A percentile compares a stretch with the other conserved stretches of the same genome.
Conservation (phyloP, 495 filamentous ascomycete species). For the Penicillium alfredii region DNA sequence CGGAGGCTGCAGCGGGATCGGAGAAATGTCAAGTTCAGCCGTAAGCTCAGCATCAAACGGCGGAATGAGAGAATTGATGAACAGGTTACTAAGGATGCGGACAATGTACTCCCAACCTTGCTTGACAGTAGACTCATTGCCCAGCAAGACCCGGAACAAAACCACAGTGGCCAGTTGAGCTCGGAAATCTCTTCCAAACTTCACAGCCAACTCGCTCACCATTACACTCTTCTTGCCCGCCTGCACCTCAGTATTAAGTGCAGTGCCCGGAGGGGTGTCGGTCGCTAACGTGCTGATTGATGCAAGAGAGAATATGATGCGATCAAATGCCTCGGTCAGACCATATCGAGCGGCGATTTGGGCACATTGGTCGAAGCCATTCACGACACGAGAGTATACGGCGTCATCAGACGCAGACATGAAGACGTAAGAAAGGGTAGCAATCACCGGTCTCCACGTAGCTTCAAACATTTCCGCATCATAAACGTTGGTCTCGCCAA, state of each 20-base stretch:
- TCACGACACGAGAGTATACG: constrained; percentile 87
- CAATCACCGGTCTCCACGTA: constrained; percentile 91
- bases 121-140: constrained; percentile 69
- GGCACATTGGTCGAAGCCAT: constrained; percentile 93
- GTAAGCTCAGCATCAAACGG: constrained; percentile 70
- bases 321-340: constrained; percentile 80
- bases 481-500: constrained; percentile 90
- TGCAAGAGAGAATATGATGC: constrained; percentile 81
- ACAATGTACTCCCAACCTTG: constrained; percentile 83
- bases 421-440: constrained; percentile 95
- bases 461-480: constrained; percentile 97
- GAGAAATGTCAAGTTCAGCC: constrained; percentile 64
- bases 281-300: constrained; percentile 83
- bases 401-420: constrained; percentile 98
- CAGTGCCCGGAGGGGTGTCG: constrained; percentile 67
- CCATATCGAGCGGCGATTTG: constrained; percentile 84
- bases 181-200: constrained; percentile 89
- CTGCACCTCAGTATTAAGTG: constrained; percentile 94
- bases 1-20: constrained; percentile 86
- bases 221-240: constrained; percentile 89
- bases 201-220: constrained; percentile 97
- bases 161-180: constrained; percentile 92
- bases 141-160: constrained; percentile 80
- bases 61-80: constrained; percentile 89
- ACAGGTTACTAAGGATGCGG: constrained; percentile 89